Percentiles rank a stretch among this genome's conserved stretches.
Evolutionary conservation across 305 asterid genomes (phyloP).

Genomic region (Solanum hybrid): DNA sequence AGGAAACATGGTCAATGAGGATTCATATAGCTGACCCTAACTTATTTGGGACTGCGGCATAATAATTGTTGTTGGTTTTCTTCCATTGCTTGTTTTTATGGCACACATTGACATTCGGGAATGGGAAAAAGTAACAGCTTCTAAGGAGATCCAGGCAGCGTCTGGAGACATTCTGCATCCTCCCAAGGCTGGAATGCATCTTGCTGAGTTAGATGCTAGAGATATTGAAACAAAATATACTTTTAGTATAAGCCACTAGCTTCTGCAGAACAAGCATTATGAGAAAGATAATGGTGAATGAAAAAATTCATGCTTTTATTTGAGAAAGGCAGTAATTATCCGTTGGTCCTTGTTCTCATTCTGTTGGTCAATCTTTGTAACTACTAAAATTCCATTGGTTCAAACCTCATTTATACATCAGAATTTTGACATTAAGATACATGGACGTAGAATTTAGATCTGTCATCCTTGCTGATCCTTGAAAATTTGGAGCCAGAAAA

Average conservation of each 20-base stretch:
- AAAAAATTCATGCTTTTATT: neutral
- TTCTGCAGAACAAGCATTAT: constrained; percentile 5
- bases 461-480: neutral
- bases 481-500: neutral
- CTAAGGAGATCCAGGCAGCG: constrained; percentile 16
- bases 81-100: neutral
- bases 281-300: neutral
- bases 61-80: neutral
- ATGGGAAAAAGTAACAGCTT: neutral
- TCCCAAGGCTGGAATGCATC: constrained; percentile 47
- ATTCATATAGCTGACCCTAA: neutral
- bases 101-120: neutral
- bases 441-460: neutral
- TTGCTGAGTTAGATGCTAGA: constrained; percentile 27
- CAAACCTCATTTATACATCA: neutral
- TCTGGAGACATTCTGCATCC: constrained; percentile 39
- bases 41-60: neutral
- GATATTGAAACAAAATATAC: constrained; percentile 5
- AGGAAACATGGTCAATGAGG: neutral
- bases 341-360: neutral
- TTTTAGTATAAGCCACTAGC: neutral
- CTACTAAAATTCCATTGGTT: neutral
- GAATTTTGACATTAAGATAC: neutral
- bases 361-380: neutral
- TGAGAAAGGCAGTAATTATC: neutral